A percentile compares a stretch with the other conserved stretches of the same genome.
These are phyloP conservation scores for Cytospora chrysosperma DNA, from an alignment of 2,329 filamentous ascomycete species.

Conservation along the genomic window DNA sequence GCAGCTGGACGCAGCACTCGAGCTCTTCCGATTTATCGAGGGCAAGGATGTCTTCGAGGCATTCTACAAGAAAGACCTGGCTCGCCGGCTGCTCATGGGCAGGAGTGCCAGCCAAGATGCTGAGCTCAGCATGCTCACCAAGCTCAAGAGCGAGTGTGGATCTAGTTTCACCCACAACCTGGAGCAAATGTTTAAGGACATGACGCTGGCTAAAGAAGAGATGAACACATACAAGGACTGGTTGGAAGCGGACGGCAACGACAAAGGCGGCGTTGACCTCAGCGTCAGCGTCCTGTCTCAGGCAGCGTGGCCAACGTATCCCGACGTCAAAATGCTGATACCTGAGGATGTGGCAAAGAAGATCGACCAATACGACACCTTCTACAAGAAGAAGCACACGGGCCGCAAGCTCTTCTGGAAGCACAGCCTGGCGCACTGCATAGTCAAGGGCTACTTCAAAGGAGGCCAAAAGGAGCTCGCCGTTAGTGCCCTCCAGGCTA, in stretches of 20 bases:
- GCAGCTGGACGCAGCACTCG: conserved; percentile 88
- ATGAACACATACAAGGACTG: conserved; percentile 83
- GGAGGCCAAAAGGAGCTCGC: conserved; percentile 83
- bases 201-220: conserved; percentile 88
- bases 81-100: conserved; percentile 83
- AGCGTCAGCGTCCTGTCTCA: conserved; percentile 88
- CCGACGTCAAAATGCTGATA: conserved; percentile 65
- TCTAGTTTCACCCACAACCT: conserved; percentile 94
- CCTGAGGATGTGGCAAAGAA: conserved; percentile 74
- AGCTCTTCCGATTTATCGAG: conserved; percentile 94
- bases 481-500: conserved; percentile 88
- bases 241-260: conserved; percentile 47
- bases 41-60: conserved; percentile 98
- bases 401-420: conserved; percentile 89
- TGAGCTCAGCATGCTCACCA: conserved; percentile 90
- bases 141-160: conserved; percentile 90
- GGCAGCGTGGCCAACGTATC: conserved; percentile 89
- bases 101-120: conserved; percentile 92
- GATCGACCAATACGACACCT: conserved; percentile 76
- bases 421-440: conserved; percentile 86
- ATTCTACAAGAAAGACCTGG: conserved; percentile 98
- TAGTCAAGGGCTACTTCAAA: conserved; percentile 77
- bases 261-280: conserved; percentile 63
- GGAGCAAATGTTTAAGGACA: conserved; percentile 99
- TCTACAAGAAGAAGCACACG: conserved; percentile 88